A percentile compares a stretch with the other conserved stretches of the same genome.
phyloP scores from a whole-genome alignment of 768 basidiomycete species.

The Wakefieldia striispora region DNA sequence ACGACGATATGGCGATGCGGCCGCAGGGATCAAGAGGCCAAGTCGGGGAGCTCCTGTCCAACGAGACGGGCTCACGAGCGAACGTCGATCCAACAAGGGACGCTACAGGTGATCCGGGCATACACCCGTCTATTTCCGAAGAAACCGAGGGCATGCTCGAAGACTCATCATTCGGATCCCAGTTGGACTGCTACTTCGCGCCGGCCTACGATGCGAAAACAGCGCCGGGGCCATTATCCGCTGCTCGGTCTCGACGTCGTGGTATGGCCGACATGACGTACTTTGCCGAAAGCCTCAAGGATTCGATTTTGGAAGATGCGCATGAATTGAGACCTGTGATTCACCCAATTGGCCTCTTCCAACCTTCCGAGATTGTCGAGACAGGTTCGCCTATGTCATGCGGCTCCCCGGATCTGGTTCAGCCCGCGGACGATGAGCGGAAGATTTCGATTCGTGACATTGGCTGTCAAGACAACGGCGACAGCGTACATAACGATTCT shows the following conservation, averaged over 20 bases:
- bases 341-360: neutral
- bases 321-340: neutral
- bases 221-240: neutral
- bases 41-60: no score
- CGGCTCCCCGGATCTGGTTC: neutral
- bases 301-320: neutral
- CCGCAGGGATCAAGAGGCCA: no score
- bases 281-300: neutral
- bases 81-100: no score
- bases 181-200: neutral
- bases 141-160: neutral
- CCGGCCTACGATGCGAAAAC: neutral
- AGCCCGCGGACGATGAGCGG: neutral
- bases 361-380: neutral
- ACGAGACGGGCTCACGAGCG: no score
- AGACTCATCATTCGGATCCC: neutral
- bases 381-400: neutral
- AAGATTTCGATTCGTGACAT: neutral
- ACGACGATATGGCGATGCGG: neutral
- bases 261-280: conserved; percentile 11
- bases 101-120: no score
- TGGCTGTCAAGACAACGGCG: neutral
- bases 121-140: no score
- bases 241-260: conserved; percentile 9
- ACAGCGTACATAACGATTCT: neutral